Base-by-base conservation (phyloP, 2,329 filamentous ascomycete species). In the Colletotrichum plurivorum region DNA sequence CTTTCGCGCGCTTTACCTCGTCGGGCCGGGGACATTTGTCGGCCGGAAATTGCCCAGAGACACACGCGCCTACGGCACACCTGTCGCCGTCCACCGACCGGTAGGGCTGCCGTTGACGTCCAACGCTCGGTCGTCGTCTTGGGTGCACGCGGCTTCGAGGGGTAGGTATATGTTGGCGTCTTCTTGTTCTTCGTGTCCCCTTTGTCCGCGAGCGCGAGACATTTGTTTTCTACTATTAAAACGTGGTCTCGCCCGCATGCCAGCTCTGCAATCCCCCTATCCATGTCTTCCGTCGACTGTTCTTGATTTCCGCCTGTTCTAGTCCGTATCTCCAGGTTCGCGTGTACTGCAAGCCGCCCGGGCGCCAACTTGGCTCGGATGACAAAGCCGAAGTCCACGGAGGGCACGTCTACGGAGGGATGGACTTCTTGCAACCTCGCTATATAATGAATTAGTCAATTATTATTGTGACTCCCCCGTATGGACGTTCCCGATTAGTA, bases 31-130 rank as follows among this genome's bases (percentile, higher is more conserved):
- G 31, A 9, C 48, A 27, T 10, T 27, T 25, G 22, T n/a, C 16
- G 31, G 31, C 16, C 48, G 48, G 31, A 61, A 31, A 61, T 61
- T 61, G 58, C 58, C 15, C 58, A 61, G 48, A 61, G 58, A 53
- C 48, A 61, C 49, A 15, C 31, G 7, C 27, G 7, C 27, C 9
- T 36, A 36, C 31, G 31, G 31, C 31, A 36, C 31, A 36, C 31
- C 31, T 36, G 31, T 10, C 31, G 8, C 9, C 31, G 57, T 43
- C 48, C 49, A 61, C 58, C 58, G 58, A 5, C 58, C 48, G 58
- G 58, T 54, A 49, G 51, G 27, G 6, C 52, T n/a, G 18, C 43
- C 41, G 41, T 43, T 43, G 57, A 36, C 57, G 20, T 13, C 16
- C 25, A n/a, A 31, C 22, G 49, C 49, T 7, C 13, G 49, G 12